A percentile compares a stretch with the other conserved stretches of the same genome.
Evolutionary conservation across 768 basidiomycete species (phyloP).

Genomic region (Russula earlei): DNA sequence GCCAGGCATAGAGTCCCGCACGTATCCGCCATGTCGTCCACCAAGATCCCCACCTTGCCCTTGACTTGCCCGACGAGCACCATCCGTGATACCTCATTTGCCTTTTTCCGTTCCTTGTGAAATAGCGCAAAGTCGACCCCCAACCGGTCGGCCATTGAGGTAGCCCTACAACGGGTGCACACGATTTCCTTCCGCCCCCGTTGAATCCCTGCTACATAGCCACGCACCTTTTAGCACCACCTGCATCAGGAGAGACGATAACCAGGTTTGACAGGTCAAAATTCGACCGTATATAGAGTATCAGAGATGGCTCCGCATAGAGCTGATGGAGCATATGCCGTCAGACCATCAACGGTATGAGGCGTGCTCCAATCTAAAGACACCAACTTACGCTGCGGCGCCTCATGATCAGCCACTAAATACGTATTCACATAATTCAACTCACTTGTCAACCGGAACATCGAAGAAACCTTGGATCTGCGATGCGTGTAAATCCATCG

Average conservation of each 20-base stretch:
- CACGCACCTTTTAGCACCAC: constrained; percentile 87
- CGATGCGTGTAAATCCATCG: constrained; percentile 97
- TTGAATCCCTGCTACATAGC: neutral
- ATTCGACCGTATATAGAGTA: constrained; percentile 88
- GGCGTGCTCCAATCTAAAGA: constrained; percentile 16
- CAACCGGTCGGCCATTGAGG: constrained; percentile 91
- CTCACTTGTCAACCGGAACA: constrained; percentile 98
- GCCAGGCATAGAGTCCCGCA: constrained; percentile 92
- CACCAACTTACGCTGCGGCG: constrained; percentile 39
- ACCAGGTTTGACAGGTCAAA: constrained; percentile 80
- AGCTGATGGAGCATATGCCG: constrained; percentile 39
- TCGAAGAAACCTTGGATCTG: constrained; percentile 99
- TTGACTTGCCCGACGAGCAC: constrained; percentile 89
- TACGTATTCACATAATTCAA: constrained; percentile 22
- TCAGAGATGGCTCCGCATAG: constrained; percentile 91
- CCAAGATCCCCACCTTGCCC: constrained; percentile 87
- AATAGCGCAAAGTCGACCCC: constrained; percentile 97
- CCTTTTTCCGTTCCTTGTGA: constrained; percentile 98
- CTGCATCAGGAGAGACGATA: constrained; percentile 96
- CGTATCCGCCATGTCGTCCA: constrained; percentile 99
- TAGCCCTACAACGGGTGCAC: constrained; percentile 51
- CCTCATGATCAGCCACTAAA: neutral
- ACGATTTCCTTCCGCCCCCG: neutral
- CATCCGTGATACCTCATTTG: constrained; percentile 92
- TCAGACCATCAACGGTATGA: constrained; percentile 19